These are phyloP conservation scores for Boletus insuetus DNA, from an alignment of 768 basidiomycete genomes.

Conservation along the genomic window DNA sequence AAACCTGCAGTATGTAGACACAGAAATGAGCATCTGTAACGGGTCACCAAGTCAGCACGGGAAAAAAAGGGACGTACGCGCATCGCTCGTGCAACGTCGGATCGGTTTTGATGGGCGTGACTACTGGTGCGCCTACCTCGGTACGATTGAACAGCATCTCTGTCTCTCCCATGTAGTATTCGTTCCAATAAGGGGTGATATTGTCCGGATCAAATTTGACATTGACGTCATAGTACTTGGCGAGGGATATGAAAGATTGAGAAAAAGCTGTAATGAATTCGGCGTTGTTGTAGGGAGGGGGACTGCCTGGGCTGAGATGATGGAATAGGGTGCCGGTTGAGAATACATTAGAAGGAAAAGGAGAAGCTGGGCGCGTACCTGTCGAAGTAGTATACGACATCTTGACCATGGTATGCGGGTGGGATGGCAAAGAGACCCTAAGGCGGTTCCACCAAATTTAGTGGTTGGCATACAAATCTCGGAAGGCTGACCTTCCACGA, in stretches of 20 bases:
- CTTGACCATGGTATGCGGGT: conserved; percentile 31
- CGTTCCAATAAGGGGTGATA: conserved; percentile 16
- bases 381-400: conserved; percentile 41
- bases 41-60: no score
- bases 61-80: conserved; percentile 6
- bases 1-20: conserved; percentile 4
- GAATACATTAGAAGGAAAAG: not conserved
- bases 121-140: not conserved
- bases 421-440: conserved; percentile 33
- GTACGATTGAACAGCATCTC: conserved; percentile 21
- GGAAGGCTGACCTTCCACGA: conserved; percentile 33
- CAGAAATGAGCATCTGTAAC: no score
- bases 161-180: not conserved
- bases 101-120: conserved; percentile 5
- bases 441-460: not conserved
- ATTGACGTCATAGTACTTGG: conserved; percentile 23
- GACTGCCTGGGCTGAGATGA: not conserved
- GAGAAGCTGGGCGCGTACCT: conserved; percentile 2
- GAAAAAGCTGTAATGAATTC: conserved; percentile 30
- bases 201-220: conserved; percentile 10
- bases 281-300: conserved; percentile 23
- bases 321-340: not conserved
- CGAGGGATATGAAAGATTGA: conserved; percentile 25
- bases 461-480: conserved; percentile 15
- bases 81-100: conserved; percentile 1